phyloP scores from a whole-genome alignment of 2,329 filamentous ascomycete species.

The Ophiobolus disseminans region DNA sequence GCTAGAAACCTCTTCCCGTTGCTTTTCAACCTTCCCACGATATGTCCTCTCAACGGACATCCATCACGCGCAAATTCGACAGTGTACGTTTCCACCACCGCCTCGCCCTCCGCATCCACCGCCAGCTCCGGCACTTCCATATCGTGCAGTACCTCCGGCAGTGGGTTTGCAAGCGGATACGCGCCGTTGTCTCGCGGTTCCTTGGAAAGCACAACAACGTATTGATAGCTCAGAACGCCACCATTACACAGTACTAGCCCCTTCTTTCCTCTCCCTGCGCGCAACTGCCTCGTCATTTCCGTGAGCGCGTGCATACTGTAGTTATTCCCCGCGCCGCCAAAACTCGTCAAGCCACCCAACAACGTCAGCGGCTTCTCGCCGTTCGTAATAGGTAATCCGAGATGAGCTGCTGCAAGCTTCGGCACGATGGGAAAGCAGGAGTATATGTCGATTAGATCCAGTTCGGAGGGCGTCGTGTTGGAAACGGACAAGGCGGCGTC shows the following conservation, averaged over 20 bases:
- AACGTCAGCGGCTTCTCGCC: conserved; percentile 63
- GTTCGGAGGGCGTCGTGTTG: conserved; percentile 56
- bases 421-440: conserved; percentile 75
- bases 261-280: conserved; percentile 54
- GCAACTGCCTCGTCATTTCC: conserved; percentile 56
- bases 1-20: conserved; percentile 62
- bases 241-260: conserved; percentile 71
- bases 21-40: conserved; percentile 60
- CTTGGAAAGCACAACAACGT: conserved; percentile 65
- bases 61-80: conserved; percentile 64
- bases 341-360: conserved; percentile 70
- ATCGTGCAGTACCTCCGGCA: conserved; percentile 54
- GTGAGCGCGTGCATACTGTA: conserved; percentile 69
- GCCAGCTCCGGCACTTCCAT: conserved; percentile 47
- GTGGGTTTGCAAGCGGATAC: conserved; percentile 58
- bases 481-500: conserved; percentile 61
- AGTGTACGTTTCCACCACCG: conserved; percentile 67
- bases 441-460: conserved; percentile 71
- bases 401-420: conserved; percentile 68
- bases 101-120: conserved; percentile 58
- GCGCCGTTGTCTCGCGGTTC: conserved; percentile 49
- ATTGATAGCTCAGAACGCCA: conserved; percentile 70
- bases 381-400: conserved; percentile 59
- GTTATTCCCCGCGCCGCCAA: conserved; percentile 74
- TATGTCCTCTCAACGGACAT: conserved; percentile 55